Evolutionary conservation across 108 stramenopile genomes (phyloP).

Genomic region (Skeletonema grethae): DNA sequence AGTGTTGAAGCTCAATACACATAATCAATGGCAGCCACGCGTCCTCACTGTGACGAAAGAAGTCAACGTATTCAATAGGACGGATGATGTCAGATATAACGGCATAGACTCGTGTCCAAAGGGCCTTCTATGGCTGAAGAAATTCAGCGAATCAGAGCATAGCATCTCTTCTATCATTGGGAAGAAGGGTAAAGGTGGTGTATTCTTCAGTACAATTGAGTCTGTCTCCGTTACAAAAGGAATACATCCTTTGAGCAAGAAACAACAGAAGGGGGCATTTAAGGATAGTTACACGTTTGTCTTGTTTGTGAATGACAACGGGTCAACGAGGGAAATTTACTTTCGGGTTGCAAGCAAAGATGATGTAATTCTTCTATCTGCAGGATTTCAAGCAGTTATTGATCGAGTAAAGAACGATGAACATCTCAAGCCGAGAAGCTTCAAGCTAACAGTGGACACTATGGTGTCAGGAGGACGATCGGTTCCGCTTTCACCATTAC

Average conservation of each 20-base stretch:
- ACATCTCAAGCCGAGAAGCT: conserved; percentile 9
- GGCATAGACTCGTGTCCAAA: conserved; percentile 35
- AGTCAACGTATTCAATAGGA: conserved; percentile 41
- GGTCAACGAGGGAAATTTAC: conserved; percentile 38
- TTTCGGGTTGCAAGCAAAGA: conserved; percentile 44
- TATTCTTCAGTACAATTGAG: conserved; percentile 33
- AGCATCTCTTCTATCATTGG: conserved; percentile 28
- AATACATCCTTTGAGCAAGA: conserved; percentile 41
- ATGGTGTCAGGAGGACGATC: conserved; percentile 6
- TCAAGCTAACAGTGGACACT: conserved; percentile 8
- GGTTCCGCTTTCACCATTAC: not conserved
- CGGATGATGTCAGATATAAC: conserved; percentile 24
- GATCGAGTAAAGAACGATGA: conserved; percentile 39
- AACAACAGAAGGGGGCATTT: conserved; percentile 52
- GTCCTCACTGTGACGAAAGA: conserved; percentile 78
- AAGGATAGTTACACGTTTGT: conserved; percentile 50
- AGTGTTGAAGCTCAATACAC: conserved; percentile 79
- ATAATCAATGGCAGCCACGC: conserved; percentile 78
- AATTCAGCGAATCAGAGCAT: conserved; percentile 36
- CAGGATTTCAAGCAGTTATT: conserved; percentile 48
- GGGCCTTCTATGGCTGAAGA: conserved; percentile 53
- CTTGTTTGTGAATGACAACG: conserved; percentile 25
- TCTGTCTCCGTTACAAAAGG: conserved; percentile 37
- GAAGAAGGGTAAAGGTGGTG: conserved; percentile 50
- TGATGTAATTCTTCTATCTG: conserved; percentile 33